Base-by-base conservation (phyloP, 2,329 filamentous ascomycete species). In the Apiospora arundinis region DNA sequence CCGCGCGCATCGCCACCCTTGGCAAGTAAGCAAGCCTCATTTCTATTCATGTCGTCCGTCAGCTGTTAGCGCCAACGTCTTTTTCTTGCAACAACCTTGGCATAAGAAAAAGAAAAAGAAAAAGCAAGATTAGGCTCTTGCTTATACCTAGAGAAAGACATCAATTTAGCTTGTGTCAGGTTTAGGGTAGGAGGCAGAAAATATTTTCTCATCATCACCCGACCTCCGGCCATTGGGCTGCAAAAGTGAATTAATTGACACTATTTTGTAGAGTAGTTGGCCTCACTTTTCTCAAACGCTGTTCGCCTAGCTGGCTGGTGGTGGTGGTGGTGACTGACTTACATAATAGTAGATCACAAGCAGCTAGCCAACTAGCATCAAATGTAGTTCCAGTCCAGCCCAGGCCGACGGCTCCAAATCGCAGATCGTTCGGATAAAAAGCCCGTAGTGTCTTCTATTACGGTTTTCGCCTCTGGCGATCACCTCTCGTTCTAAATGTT, bases 371-470 rank as follows among this genome's bases (percentile, higher is more conserved):
- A 4, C 16, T 45, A 56, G 23, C 25, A 40, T 9, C 16, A 21
- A 37, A n/a, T n/a, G n/a, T n/a, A n/a, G n/a, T n/a, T n/a, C n/a
- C n/a, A n/a, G n/a, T n/a, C 42, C 42, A 45, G 42, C 16, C 42
- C 12, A 18, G 12, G 42, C 4, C 42, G 42, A 32, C 18, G 32
- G 56, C 56, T 21, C 32, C 56, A 18, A 63, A 63, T 63, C 56
- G 56, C 56, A 63, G 56, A 63, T 63, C 56, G 56, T 32, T 40
- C 56, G 56, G 56, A 40, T 63, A 63, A 63, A 63, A 63, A 63
- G 28, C 56, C 56, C 56, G 56, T 63, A 63, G 56, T 45, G 32
- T 18, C 6, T 60, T 49, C 21, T 32, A 60, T 56, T 32, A 23
- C 25, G 49, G 49, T 32, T 56, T 56, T 32, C 23, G 49, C 49